Conservation (phyloP, 2,329 filamentous ascomycete species). For the Microsporum audouinii region DNA sequence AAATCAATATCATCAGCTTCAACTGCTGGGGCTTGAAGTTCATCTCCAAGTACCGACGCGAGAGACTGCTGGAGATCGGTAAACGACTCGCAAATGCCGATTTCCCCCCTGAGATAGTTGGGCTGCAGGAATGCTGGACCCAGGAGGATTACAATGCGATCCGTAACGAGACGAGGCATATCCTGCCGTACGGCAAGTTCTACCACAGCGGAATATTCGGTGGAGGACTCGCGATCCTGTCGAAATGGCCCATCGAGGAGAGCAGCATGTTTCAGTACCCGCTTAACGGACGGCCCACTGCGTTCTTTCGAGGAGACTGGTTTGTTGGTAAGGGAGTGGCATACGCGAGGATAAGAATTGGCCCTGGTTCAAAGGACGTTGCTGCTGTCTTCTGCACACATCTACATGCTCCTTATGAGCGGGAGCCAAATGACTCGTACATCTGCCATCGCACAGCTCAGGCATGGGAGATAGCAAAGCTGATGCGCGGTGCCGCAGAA, state of each 20-base stretch:
- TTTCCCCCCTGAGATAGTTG: slow-evolving; percentile 70
- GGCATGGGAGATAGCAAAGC: slow-evolving; percentile 86
- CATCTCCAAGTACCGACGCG: slow-evolving; percentile 63
- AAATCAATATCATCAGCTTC: slow-evolving; percentile 71
- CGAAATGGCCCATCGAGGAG: slow-evolving; percentile 84
- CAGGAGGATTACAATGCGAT: slow-evolving; percentile 72
- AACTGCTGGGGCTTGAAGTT: slow-evolving; percentile 97
- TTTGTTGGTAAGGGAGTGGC: slow-evolving; percentile 92
- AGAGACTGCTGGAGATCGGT: slow-evolving; percentile 74
- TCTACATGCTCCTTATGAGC: slow-evolving; percentile 78
- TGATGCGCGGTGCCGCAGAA: slow-evolving; percentile 70
- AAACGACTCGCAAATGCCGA: slow-evolving; percentile 57
- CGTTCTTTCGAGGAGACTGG: slow-evolving; percentile 92
- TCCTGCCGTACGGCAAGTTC: slow-evolving; percentile 85
- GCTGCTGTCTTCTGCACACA: slow-evolving; percentile 91
- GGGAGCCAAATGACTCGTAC: slow-evolving; percentile 70
- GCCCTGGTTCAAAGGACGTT: slow-evolving; percentile 51
- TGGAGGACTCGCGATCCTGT: slow-evolving; percentile 76
- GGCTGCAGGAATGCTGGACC: slow-evolving; percentile 92
- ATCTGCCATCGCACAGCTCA: slow-evolving; percentile 82
- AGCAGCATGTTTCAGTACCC: slow-evolving; percentile 76
- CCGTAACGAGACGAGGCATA: slow-evolving; percentile 56
- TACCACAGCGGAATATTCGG: slow-evolving; percentile 85
- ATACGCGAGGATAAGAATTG: slow-evolving; percentile 64
- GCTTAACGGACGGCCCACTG: slow-evolving; percentile 85